Conservation (phyloP, 495 filamentous ascomycete genomes). For the Tuber aestivum region DNA sequence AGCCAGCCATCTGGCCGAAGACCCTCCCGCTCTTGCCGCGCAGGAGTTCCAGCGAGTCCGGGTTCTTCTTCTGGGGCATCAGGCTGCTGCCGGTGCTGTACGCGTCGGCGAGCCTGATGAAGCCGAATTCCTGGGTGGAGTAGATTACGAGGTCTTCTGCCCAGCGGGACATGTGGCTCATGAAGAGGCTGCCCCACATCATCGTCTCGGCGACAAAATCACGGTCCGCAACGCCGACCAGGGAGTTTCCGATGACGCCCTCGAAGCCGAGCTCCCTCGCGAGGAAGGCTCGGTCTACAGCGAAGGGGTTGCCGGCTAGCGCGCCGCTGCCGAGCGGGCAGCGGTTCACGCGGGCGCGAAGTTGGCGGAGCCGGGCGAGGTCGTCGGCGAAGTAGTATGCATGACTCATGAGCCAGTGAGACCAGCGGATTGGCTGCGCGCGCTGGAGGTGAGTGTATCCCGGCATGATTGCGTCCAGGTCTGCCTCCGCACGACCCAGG, state of each 20-base stretch:
- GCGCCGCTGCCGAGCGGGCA: constrained; percentile 80
- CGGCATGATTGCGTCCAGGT: constrained; percentile 63
- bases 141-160: constrained; percentile 89
- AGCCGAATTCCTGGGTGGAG: constrained; percentile 73
- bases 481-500: constrained; percentile 66
- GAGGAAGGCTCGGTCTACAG: constrained; percentile 82
- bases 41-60: constrained; percentile 78
- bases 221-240: constrained; percentile 76
- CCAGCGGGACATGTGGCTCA: constrained; percentile 81
- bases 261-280: constrained; percentile 85
- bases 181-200: constrained; percentile 80
- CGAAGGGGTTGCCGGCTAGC: constrained; percentile 85
- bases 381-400: constrained; percentile 69
- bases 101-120: constrained; percentile 74
- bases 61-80: constrained; percentile 85
- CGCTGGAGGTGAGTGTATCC: constrained; percentile 90
- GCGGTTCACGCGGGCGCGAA: constrained; percentile 67
- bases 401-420: constrained; percentile 79
- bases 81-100: constrained; percentile 78
- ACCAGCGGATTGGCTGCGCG: constrained; percentile 84
- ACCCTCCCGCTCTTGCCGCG: constrained; percentile 79
- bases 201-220: constrained; percentile 88
- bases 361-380: constrained; percentile 70
- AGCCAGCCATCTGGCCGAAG: constrained; percentile 82
- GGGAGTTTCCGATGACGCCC: constrained; percentile 71